Conservation (phyloP, 208 protist species). For the Crithidia brevicula region DNA sequence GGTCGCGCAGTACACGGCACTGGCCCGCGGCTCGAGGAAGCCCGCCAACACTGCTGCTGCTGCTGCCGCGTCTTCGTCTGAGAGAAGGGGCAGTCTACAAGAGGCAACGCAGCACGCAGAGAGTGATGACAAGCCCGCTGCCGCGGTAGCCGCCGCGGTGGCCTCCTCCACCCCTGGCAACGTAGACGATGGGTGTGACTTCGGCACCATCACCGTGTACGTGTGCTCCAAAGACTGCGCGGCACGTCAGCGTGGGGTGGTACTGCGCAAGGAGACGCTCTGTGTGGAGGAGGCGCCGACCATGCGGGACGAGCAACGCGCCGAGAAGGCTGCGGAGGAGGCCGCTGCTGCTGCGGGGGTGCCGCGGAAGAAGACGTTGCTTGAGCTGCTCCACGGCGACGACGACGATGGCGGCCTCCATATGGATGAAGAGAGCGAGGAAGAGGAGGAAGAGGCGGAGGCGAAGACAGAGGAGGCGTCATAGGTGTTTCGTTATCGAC, state of each 20-base stretch:
- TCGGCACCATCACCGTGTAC: constrained; percentile 81
- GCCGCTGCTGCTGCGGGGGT: constrained; percentile 4
- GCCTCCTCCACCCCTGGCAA: constrained; percentile 9
- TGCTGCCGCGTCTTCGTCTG: neutral
- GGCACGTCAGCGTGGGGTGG: constrained; percentile 36
- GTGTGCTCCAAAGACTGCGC: constrained; percentile 68
- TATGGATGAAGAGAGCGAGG: constrained; percentile 5
- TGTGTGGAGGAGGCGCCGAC: constrained; percentile 63
- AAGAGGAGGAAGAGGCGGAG: neutral
- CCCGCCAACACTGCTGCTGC: too few relatives aligned
- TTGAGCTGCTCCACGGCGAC: constrained; percentile 26
- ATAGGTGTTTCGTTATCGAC: too few relatives aligned
- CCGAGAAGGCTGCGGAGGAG: constrained; percentile 25
- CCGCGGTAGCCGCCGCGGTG: too few relatives aligned
- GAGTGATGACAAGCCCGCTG: too few relatives aligned
- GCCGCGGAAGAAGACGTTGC: constrained; percentile 16
- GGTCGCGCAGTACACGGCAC: constrained; percentile 45
- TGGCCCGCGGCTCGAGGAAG: constrained; percentile 18
- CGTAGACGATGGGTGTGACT: constrained; percentile 78
- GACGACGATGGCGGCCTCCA: constrained; percentile 1
- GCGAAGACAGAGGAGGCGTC: neutral
- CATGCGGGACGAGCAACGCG: constrained; percentile 28
- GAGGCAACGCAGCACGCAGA: neutral
- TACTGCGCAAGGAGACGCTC: constrained; percentile 65
- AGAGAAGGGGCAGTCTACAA: neutral